Percentiles rank a stretch among this genome's conserved stretches.
These are phyloP conservation scores for Geranomyces variabilis DNA, from an alignment of 192 early-diverging fungal genomes.

Conservation along the genomic window DNA sequence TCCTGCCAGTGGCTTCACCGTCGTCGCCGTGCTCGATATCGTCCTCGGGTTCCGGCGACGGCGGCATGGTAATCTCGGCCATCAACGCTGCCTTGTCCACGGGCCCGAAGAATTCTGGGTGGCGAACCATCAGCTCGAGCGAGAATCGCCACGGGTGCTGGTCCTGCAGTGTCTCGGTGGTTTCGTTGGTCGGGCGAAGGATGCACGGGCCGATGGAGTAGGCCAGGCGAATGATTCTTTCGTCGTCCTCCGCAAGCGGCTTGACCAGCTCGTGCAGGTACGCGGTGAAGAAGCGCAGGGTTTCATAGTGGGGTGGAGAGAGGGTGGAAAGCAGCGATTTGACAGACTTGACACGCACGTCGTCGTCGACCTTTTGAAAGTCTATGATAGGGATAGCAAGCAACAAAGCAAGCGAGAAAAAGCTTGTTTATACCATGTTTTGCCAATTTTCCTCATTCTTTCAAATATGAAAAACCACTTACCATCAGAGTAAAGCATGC, in stretches of 20 bases:
- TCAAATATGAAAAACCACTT: conserved; percentile 10
- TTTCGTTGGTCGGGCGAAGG: conserved; percentile 40
- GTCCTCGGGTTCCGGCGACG: conserved; percentile 29
- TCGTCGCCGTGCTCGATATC: conserved; percentile 8
- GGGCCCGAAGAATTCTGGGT: conserved; percentile 31
- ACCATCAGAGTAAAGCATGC: conserved; percentile 43
- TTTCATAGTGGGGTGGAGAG: conserved; percentile 38
- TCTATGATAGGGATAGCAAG: conserved; percentile 5
- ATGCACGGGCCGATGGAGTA: conserved; percentile 36
- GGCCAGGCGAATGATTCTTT: conserved; percentile 28
- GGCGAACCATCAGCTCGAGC: conserved; percentile 37
- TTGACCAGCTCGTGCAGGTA: conserved; percentile 34
- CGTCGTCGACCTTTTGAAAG: conserved; percentile 32
- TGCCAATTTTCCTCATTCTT: too few relatives aligned
- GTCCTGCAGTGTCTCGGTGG: conserved; percentile 34
- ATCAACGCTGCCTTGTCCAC: conserved; percentile 16
- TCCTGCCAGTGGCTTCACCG: neutral
- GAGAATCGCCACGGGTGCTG: conserved; percentile 38
- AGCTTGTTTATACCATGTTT: too few relatives aligned
- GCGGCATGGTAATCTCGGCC: conserved; percentile 9
- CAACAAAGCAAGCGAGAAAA: neutral
- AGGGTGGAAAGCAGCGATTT: conserved; percentile 31
- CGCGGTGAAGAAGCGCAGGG: conserved; percentile 33
- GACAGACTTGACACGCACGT: conserved; percentile 38
- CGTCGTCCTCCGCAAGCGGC: conserved; percentile 21